Evolutionary conservation across 2,329 filamentous ascomycete genomes (phyloP), one percentile per base, ranked within the genome.

Genomic region (Trichophyton benhamiae): DNA sequence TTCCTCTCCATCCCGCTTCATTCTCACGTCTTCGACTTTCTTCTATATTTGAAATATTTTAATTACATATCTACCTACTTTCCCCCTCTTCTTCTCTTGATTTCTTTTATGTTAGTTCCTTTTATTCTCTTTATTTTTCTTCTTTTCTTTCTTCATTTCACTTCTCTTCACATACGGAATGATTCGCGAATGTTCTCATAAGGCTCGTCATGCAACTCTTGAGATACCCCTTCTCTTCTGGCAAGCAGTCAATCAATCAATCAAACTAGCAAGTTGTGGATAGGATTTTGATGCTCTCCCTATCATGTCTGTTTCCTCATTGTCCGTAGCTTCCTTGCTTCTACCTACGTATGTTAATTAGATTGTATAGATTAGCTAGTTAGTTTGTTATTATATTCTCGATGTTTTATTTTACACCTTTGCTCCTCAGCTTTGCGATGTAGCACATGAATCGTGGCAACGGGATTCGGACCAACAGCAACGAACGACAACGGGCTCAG

Each of bases 151-250:
- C 22, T 52, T 20, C 33, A 15, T 22, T 53, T 48, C 33, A 11
- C 33, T 38, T 38, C 33, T 38, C 33, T 38, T 52, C 27, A 60
- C 59, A 53, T 17, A 38, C 22, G 44, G 48, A 38, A 25, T 53
- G 38, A 60, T 55, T 36, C 42, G 57, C 38, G 57, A 58, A 27
- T 44, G 33, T 58, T 44, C 38, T 46, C 38, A 58, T 27, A 58
- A 48, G 42, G 57, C 57, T 44, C 38, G 42, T 38, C 33, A 9
- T 58, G 57, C 42, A 58, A 58, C 42, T 44, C 42, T 36, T 58
- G 38, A 58, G 42, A 44, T 58, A 55, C 52, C 52, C 52, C 46
- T 3, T 38, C 33, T 38, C 33, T 27, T 55, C 41, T 44, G 41
- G 41, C 41, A 44, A 44, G 52, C 52, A 38, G 33, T 38, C 33